These are phyloP conservation scores for Pulveroboletus sp. DNA, from an alignment of 768 basidiomycete genomes.

Conservation along the genomic window DNA sequence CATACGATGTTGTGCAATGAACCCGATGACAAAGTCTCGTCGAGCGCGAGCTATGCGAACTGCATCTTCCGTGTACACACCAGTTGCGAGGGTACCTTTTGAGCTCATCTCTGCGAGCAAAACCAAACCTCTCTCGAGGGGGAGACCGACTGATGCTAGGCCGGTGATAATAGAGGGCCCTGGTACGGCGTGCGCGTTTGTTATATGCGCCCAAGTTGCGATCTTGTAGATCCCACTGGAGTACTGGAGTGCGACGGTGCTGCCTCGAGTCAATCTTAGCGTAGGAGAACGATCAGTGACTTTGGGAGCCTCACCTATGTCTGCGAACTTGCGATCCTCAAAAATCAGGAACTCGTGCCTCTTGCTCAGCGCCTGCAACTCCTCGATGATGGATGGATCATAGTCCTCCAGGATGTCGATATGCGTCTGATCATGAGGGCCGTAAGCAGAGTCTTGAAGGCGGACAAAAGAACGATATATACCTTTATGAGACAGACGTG, in stretches of 20 bases:
- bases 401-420: constrained; percentile 96
- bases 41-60: constrained; percentile 84
- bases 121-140: constrained; percentile 79
- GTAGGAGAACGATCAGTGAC: neutral
- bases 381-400: constrained; percentile 63
- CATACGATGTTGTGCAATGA: constrained; percentile 88
- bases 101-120: constrained; percentile 97
- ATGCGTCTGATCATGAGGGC: constrained; percentile 69
- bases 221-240: constrained; percentile 91
- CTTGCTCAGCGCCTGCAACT: constrained; percentile 64
- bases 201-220: constrained; percentile 93
- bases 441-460: constrained; percentile 19
- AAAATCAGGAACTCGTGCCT: constrained; percentile 95
- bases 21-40: constrained; percentile 90
- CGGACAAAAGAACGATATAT: constrained; percentile 23
- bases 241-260: constrained; percentile 95
- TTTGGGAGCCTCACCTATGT: constrained; percentile 68
- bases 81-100: constrained; percentile 79
- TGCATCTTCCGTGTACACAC: constrained; percentile 78
- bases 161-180: constrained; percentile 96
- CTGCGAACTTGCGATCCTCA: constrained; percentile 98
- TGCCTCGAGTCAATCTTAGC: constrained; percentile 54
- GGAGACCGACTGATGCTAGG: constrained; percentile 80
- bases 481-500: constrained; percentile 94
- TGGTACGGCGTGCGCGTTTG: constrained; percentile 94